Evolutionary conservation across 2,329 filamentous ascomycete genomes (phyloP), one percentile per base, ranked within the genome.

Genomic region (Penicillium aurantiogriseum): DNA sequence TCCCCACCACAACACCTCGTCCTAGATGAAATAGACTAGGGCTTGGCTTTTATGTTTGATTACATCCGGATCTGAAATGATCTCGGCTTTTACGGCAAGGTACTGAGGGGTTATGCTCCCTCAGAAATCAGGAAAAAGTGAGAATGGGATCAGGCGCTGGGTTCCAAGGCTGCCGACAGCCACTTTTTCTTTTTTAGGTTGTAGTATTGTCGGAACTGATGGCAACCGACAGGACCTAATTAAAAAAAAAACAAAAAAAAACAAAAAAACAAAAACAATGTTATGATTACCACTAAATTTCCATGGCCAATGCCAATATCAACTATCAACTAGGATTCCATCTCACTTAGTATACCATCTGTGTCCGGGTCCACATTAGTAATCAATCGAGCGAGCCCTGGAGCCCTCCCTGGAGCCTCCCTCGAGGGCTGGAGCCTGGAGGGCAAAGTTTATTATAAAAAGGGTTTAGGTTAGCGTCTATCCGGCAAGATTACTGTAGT

Each of bases 11-110:
- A 35, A 50, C 52, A 25, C 59, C 56, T 54, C 62, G 57, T 43
- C 54, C 60, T 64, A 66, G 65, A 58, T 69, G 65, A 63, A 66
- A 67, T 38, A 67, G 1, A 64, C 65, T 63, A 69, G 61, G 51
- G 50, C 33, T n/a, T 49, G 55, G 40, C 9, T 42, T 51, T 48
- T 47, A 46, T 38, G 50, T 56, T 51, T 47, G 39, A 45, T 59
- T 42, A 53, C 39, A 42, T 17, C 44, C 38, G 33, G 36, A 44
- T 48, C 36, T 53, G 42, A 31, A 51, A 43, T 45, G 44, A 48
- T 48, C 21, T 27, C 17, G 51, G 47, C 4, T 42, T 54, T 57
- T 48, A 39, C 15, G 38, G 23, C 36, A 55, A 51, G 47, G 21
- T 50, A 35, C 25, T 45, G 45, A 48, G 36, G 40, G 29, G 29